Base-by-base conservation (phyloP, 352 stramenopile species). In the Saprolegnia diclina region DNA sequence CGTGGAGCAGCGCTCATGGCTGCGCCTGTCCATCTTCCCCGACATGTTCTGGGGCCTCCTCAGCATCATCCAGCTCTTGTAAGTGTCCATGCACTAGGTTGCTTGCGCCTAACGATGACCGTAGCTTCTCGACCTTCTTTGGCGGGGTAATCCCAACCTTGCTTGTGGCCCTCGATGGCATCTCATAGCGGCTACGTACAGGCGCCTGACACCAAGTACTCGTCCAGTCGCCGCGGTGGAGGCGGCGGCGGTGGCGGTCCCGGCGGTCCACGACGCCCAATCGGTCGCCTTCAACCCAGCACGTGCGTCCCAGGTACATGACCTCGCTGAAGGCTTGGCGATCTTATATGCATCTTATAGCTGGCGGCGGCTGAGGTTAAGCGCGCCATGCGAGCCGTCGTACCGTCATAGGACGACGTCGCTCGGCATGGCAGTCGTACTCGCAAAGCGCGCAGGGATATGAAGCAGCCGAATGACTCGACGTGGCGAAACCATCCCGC, bases 41-140 rank as follows among this genome's bases (percentile, higher is more conserved):
- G 84, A 92, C 74, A 65, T 76, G 19, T 83, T 92, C 67, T 92
- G 84, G 84, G 79, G 81, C 32, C 72, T 85, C 52, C 62, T 90
- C 37, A 87, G 89, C 81, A 85, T 92, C 50, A 71, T 92, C 0
- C 82, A 83, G 32, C 76, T 92, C 62, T 90, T 92, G 84, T 92
- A 79, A 66, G 83, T 83, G 11, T n/a, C 26, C 0, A 44, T 32
- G n/a, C 24, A 3, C 46, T 24, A 0, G 7, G 6, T 54, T 19
- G 16, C 42, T 6, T 18, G 44, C 21, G 19, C 48, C 32, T 56
- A 37, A 50, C 24, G 35, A 45, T 70, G 73, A 9, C 35, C 21
- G 14, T 67, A 80, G 75, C 40, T 74, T 78, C 22, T 84, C 79
- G 16, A 82, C 83, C 16, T 67, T 92, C 14, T 89, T 92, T 46